Base-by-base conservation (phyloP, 495 filamentous ascomycete species). In the Hypoxylon trugodes region DNA sequence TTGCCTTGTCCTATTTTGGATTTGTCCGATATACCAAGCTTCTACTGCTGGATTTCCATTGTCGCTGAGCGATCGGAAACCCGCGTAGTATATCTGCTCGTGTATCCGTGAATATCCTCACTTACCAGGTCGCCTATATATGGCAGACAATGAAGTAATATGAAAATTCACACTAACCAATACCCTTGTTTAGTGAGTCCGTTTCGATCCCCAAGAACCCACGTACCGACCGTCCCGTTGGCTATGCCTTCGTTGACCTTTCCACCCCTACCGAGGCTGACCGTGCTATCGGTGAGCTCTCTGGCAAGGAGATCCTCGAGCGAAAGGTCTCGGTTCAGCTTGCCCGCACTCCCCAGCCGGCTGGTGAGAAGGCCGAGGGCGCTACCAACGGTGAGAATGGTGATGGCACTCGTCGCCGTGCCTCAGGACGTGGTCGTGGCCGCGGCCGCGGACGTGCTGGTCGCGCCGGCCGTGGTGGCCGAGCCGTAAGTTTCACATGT, bases 251-350 rank as follows among this genome's bases (percentile, higher is more conserved):
- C 75, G 95, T 99, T 70, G 95, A 98, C 71, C 88, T 99, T 43
- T 93, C 90, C 40, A 97, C 94, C 49, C 91, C 96, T 37, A 84
- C 84, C 58, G 96, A 99, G 80, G 95, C 95, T 54, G 90, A 96
- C 76, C 89, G 91, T 73, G 95, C 95, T 69, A 97, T 99, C 69
- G 82, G 82, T 69, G 90, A 95, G 76, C 90, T 99, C 42, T 97
- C 94, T 59, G 93, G 95, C 72, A 93, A 97, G 80, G 91, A 94
- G 78, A 92, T 99, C 70, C 86, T 97, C 35, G 90, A 96, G 75
- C 92, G 95, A 74, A 97, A 97, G 87, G 95, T 99, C 66, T 97
- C 93, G 5, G 96, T 99, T 50, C 95, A 99, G 82, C 88, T 96
- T 61, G 95, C 95, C 68, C 93, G 93, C 78, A 97, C 97, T 86